Base-by-base conservation (phyloP, 2,329 filamentous ascomycete species). In the Aspergillus unguis region DNA sequence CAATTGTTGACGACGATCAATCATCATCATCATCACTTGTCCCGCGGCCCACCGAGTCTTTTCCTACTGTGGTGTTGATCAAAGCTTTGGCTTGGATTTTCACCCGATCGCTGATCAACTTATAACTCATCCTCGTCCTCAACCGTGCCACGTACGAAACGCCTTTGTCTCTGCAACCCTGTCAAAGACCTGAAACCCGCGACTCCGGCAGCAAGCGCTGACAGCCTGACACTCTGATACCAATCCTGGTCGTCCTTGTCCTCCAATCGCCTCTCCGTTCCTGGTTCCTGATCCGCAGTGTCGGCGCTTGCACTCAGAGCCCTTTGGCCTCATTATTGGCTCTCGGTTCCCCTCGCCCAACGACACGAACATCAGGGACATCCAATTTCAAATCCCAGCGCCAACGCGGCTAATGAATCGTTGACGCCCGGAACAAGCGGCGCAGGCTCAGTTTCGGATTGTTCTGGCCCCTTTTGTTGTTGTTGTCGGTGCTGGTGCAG, bases 381-480 rank as follows among this genome's bases (percentile, higher is more conserved):
- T 58, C 48, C 40, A 61, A 58, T 60, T 57, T 57, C 50, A 58
- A 53, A 47, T 43, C 37, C 46, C 52, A 46, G 46, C 50, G 38
- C 32, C 58, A 17, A 48, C 54, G 62, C 61, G 61, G 46, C 58
- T 62, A 59, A 54, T 62, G 56, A 58, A 55, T 55, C 61, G 43
- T 44, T 54, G 50, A 56, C 55, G 36, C 41, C 49, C 53, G 58
- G 48, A 52, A 38, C 38, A 29, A 44, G 9, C 8, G 44, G 55
- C 48, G 25, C 41, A 55, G 41, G 47, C 42, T 50, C 53, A 32
- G 45, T 54, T 47, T 60, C 54, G 48, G 43, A 45, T 47, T 35
- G 41, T 45, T 53, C 52, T 56, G 50, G 44, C 37, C 50, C 53
- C 52, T 47, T 48, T 55, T 50, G 56, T 48, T 48, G 11, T 7